phyloP scores from a whole-genome alignment of 805 yeast species.

The Saccharomycopsis fodiens region DNA sequence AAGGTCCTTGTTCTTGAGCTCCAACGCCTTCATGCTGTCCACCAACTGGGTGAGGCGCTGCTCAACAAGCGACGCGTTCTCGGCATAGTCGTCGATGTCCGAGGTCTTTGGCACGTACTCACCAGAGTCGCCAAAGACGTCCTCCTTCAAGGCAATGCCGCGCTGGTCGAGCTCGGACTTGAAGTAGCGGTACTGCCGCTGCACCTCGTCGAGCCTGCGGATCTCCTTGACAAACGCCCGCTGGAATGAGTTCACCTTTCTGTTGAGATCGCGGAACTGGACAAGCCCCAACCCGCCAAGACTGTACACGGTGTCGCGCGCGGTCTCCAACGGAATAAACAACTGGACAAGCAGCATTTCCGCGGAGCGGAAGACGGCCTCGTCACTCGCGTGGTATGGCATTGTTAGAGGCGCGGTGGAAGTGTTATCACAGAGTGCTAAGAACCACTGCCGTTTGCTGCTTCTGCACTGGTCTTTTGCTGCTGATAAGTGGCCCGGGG shows the following conservation, averaged over 20 bases:
- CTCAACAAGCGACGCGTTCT: conserved; percentile 47
- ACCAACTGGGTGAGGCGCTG: conserved; percentile 44
- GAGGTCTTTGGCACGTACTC: conserved; percentile 28
- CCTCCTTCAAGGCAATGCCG: conserved; percentile 9
- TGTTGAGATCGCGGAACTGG: conserved; percentile 38
- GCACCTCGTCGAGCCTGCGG: conserved; percentile 31
- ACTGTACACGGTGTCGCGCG: conserved; percentile 37
- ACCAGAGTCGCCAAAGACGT: conserved; percentile 25
- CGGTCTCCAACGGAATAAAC: conserved; percentile 39
- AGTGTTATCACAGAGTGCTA: too few species aligned
- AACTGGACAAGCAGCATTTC: conserved; percentile 43
- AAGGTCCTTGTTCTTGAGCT: conserved; percentile 47
- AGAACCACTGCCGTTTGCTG: too few species aligned
- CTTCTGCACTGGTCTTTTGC: too few species aligned
- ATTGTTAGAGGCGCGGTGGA: too few species aligned
- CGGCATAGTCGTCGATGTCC: conserved; percentile 44
- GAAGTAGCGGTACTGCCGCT: conserved; percentile 24
- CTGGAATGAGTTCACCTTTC: conserved; percentile 37
- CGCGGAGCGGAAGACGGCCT: conserved; percentile 31
- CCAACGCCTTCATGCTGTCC: conserved; percentile 38
- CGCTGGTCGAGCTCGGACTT: conserved; percentile 28
- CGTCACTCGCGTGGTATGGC: conserved; percentile 5
- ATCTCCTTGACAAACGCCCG: conserved; percentile 37
- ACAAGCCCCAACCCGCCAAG: conserved; percentile 37
- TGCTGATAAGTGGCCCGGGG: too few species aligned